Conservation (phyloP, 78 protist genomes). For the Isochrysis galbana region DNA sequence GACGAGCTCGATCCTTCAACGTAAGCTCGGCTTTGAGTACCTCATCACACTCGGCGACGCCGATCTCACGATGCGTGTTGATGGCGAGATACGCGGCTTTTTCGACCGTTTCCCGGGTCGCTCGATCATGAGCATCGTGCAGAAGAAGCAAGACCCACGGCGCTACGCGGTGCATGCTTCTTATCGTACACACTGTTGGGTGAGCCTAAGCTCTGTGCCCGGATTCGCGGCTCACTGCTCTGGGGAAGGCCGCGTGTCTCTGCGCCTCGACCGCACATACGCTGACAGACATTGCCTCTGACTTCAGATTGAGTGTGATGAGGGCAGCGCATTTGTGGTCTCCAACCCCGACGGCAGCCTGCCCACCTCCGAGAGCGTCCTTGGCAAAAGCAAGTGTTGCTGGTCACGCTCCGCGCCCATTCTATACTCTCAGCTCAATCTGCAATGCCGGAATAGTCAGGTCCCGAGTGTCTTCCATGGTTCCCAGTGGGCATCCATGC, state of each 20-base stretch:
- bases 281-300: too few species aligned
- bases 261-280: too few species aligned
- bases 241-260: too few species aligned
- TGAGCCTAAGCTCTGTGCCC: too few species aligned
- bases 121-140: constrained; percentile 7
- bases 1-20: background rate
- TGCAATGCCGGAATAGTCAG: background rate
- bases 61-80: background rate
- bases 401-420: constrained; percentile 20
- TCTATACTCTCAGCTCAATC: background rate
- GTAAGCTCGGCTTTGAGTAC: background rate
- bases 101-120: background rate
- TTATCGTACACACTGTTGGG: background rate
- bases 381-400: constrained; percentile 19
- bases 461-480: background rate
- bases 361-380: background rate
- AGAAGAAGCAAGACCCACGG: background rate
- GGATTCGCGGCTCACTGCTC: too few species aligned
- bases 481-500: constrained; percentile 19
- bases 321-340: background rate
- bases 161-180: background rate
- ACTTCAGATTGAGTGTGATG: background rate
- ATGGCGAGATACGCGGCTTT: background rate
- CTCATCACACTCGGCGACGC: constrained; percentile 22
- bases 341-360: background rate